A percentile compares a stretch with the other conserved stretches of the same genome.
These are phyloP conservation scores for Bauhinia variegata DNA, from an alignment of 306 rosid species.

Conservation along the genomic window DNA sequence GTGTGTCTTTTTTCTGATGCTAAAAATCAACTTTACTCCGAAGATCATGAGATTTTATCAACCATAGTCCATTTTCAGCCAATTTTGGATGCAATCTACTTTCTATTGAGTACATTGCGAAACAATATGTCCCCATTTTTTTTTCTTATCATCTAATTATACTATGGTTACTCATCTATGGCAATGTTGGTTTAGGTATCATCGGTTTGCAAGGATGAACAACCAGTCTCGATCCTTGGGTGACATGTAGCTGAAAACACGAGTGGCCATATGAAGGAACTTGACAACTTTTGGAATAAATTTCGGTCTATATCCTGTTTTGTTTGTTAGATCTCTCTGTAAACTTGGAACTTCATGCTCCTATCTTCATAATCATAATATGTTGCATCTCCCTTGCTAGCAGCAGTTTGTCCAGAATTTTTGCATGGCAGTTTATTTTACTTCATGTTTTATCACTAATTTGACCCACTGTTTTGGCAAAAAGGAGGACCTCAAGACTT, in stretches of 20 bases:
- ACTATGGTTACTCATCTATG: no score
- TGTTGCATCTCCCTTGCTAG: not conserved
- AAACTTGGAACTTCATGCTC: constrained; percentile 24
- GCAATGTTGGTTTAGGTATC: constrained; percentile 52
- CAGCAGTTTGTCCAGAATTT: no score
- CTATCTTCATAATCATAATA: constrained; percentile 18
- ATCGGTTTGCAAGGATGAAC: constrained; percentile 88
- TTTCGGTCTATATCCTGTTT: not conserved
- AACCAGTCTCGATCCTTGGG: not conserved
- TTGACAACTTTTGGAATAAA: constrained; percentile 41
- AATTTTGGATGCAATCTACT: not conserved
- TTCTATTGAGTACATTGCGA: not conserved
- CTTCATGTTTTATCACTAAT: no score
- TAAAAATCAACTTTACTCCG: no score
- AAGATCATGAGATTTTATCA: no score
- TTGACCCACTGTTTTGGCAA: no score
- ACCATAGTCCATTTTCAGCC: no score
- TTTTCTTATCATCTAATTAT: no score
- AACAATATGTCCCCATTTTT: not conserved
- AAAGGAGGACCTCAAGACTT: no score
- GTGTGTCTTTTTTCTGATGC: no score
- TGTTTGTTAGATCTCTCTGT: constrained; percentile 38
- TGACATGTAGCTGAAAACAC: constrained; percentile 15
- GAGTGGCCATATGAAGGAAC: constrained; percentile 6
- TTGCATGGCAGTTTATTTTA: no score